Evolutionary conservation across 2,329 filamentous ascomycete species (phyloP), one percentile per base, ranked within the genome.

Genomic region (Aspergillus sojae): DNA sequence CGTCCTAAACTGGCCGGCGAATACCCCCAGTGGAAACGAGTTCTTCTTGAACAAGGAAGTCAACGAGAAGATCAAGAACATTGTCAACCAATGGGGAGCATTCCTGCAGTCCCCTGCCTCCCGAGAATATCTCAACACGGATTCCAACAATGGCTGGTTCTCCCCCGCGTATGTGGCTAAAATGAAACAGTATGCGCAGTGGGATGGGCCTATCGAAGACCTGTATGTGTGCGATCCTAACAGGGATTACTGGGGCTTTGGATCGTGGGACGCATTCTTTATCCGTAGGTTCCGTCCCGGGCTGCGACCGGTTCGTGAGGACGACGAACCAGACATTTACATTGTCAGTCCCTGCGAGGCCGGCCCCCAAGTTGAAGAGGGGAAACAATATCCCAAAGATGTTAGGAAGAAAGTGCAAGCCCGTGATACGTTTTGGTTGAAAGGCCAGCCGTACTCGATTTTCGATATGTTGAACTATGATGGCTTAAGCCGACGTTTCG

Each of bases 381-480:
- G 45, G 11, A 28, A 48, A 28, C 4, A 32, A 6, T 53, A 30
- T n/a, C 50, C 28, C 12, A 9, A n/a, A 32, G 14, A 26, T 11
- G 43, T 59, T 16, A 16, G 19, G 3, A n/a, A 4, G 28, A 53
- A 32, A 12, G 57, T 59, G 10, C 46, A 52, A 50, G 57, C 32
- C 23, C 57, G 57, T 32, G 57, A 59, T n/a, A 59, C 57, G 7
- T 59, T 59, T 28, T 59, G 57, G 57, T 45, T 59, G 5, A 59
- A 59, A 16, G 30, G 43, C 32, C 57, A 59, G 45, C 57, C 57
- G 23, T 52, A 59, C 19, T 59, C 57, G 2, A 39, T 59, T 3
- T 32, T 50, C 43, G 32, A 59, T 16, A 59, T 59, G 57, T 30
- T 59, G 45, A 36, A 59, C 5, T 41, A 36, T 45, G 57, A 59